phyloP scores from a whole-genome alignment of 176 grass and related monocot species.

The Phoenix dactylifera region DNA sequence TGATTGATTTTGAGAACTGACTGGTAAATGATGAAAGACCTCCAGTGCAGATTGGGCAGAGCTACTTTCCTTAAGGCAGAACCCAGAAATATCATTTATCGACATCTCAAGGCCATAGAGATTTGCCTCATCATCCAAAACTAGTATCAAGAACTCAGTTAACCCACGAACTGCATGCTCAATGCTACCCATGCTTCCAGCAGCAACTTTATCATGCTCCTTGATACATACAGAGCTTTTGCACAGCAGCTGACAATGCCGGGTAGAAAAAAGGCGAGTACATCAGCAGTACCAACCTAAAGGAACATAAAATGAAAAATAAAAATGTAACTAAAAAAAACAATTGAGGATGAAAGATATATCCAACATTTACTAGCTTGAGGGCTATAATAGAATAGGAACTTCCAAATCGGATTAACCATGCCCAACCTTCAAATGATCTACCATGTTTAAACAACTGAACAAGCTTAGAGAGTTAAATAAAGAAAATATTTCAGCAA shows the following conservation, averaged over 20 bases:
- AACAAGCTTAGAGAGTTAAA: too few relatives aligned
- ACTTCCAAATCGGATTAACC: too few relatives aligned
- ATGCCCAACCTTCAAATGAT: too few relatives aligned
- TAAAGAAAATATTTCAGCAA: too few relatives aligned
- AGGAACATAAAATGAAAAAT: conserved; percentile 16
- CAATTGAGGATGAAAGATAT: too few relatives aligned
- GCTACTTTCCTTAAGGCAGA: conserved; percentile 5
- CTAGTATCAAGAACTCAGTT: conserved; percentile 70
- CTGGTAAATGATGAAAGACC: conserved; percentile 62
- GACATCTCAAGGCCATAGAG: conserved; percentile 22
- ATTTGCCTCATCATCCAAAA: conserved; percentile 77
- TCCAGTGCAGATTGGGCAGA: conserved; percentile 68
- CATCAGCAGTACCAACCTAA: conserved; percentile 89
- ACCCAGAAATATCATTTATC: conserved; percentile 6
- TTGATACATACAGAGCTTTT: conserved; percentile 71
- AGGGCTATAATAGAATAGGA: too few relatives aligned
- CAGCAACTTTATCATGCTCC: conserved; percentile 51
- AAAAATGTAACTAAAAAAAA: not conserved
- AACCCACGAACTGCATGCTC: conserved; percentile 78
- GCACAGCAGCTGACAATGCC: conserved; percentile 80
- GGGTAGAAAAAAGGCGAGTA: conserved; percentile 84
- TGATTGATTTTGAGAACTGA: conserved; percentile 14
- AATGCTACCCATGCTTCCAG: conserved; percentile 56
- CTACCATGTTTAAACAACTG: too few relatives aligned
- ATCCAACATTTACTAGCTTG: too few relatives aligned